A percentile compares a stretch with the other conserved stretches of the same genome.
These are phyloP conservation scores for Xylaria sp. DNA, from an alignment of 2,329 filamentous ascomycete genomes.

Conservation along the genomic window DNA sequence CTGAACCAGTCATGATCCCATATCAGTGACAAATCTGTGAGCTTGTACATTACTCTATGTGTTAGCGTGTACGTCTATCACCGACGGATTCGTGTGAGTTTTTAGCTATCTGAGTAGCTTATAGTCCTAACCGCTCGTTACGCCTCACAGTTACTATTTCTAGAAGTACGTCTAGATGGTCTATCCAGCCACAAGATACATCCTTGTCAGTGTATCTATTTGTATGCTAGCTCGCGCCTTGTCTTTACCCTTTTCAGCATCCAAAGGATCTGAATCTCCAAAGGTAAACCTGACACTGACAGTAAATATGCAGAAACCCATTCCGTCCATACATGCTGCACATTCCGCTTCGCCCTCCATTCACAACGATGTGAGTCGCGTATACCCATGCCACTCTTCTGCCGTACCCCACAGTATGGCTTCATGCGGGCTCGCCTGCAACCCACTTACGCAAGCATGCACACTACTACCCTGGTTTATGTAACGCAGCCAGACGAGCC, in stretches of 20 bases:
- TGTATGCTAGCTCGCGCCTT: slow-evolving; percentile 1
- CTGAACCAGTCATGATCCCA: not conserved
- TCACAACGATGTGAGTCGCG: slow-evolving; percentile 24
- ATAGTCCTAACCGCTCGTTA: not conserved
- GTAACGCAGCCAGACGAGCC: slow-evolving; percentile 26
- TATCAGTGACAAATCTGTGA: not conserved
- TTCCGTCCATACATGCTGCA: not conserved
- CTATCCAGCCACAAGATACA: not conserved
- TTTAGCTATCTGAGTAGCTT: not conserved
- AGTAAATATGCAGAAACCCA: not conserved
- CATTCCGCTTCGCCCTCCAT: not conserved
- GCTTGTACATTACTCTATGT: not conserved
- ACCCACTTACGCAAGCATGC: slow-evolving; percentile 31
- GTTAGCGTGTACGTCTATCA: not conserved
- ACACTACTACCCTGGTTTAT: slow-evolving; percentile 19
- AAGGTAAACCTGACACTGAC: not conserved
- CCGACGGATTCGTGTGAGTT: not conserved
- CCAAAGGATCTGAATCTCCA: not conserved
- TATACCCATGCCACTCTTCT: slow-evolving; percentile 26
- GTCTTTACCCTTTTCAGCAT: not conserved
- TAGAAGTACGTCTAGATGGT: not conserved
- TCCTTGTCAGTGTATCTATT: not conserved
- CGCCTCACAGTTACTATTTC: slow-evolving; percentile 12
- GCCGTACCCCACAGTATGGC: slow-evolving; percentile 36
- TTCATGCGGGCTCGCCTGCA: slow-evolving; percentile 33